Base-by-base conservation (phyloP, 2,329 filamentous ascomycete genomes). In the Cladosporium sp. region DNA sequence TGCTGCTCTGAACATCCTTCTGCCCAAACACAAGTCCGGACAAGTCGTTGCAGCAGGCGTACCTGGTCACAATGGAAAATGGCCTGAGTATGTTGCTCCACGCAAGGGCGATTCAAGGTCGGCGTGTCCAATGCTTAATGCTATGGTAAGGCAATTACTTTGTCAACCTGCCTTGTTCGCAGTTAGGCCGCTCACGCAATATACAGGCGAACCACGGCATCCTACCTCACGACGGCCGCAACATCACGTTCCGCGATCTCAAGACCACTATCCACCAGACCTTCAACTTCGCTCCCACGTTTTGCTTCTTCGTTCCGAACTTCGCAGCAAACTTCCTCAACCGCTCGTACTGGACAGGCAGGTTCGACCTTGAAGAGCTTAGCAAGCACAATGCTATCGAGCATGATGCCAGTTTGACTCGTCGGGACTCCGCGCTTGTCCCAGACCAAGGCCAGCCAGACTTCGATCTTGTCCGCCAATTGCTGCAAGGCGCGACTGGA, bases 391-490 rank as follows among this genome's bases (percentile, higher is more conserved):
- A 74, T 34, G 70, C 71, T 28, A 73, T 74, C 52, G 71, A 74
- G 58, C 72, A 74, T 58, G 72, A 74, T 52, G 72, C 72, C 41
- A 73, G 71, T 57, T 59, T 74, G 21, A 74, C 76, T 2, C 65
- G 76, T 60, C 74, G 76, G n/a, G 76, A 78, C 70, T 74, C 68
- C 4, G 78, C 78, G 10, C 67, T 78, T 5, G 74, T 75, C 12
- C 72, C 74, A 10, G 77, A 79, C 62, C 78, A 80, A 58, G 73
- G 74, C 4, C 77, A 77, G 65, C 78, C 78, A 4, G 78, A 80
- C 68, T 66, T 76, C 28, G 68, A 73, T 52, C 74, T 80, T 8
- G 78, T 80, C 4, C 64, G 77, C 4, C 71, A 76, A 14, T 65
- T 80, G 15, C 66, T 80, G 63, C 69, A 73, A 28, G 72, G 75